Evolutionary conservation across 1,284 basidiomycete species (phyloP), one percentile per base, ranked within the genome.

Genomic region (Psilocybe mexicana): DNA sequence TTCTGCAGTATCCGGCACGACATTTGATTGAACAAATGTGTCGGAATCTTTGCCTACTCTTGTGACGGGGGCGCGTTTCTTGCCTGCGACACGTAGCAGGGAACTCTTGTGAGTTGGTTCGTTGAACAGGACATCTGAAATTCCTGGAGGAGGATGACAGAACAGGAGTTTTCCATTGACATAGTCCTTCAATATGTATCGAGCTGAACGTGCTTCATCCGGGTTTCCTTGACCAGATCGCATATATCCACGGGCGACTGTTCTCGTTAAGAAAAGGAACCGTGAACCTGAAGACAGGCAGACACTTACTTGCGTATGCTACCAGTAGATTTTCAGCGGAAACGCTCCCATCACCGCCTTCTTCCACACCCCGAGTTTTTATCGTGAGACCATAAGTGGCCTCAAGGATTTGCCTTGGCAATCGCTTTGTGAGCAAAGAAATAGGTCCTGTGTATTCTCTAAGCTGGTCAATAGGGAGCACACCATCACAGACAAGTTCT

Each of bases 391-490:
- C 96, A 72, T 99, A 99, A 1, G 84, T 90, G 6, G 87, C 88
- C 72, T 98, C 94, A 24, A 99, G 72, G n/a, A 98, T 89, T 48
- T 86, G 83, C 67, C 85, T 86, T 14, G 95, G 93, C 62, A 99
- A 84, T 42, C 95, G 79, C 68, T 87, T 84, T 43, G 87, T 89
- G 1, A 99, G 81, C 47, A 99, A 77, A 33, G 91, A 80, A 12
- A 87, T 82, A 0, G 97, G 97, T 0, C 90, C 97, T 2, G 90
- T 95, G 70, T 96, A 86, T 73, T 99, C 97, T 64, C 93, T 83
- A 84, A 99, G 88, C 72, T 99, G 97, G 73, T 99, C 97, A 68
- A 99, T 99, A 0, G 96, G 97, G 54, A 99, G 75, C 2, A 99
- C 95, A 62, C 97, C 97, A 70, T 99, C 96, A 65, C 95, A 97